Evolutionary conservation across 2,329 filamentous ascomycete species (phyloP), one percentile per base, ranked within the genome.

Genomic region (Meredithiella fracta): DNA sequence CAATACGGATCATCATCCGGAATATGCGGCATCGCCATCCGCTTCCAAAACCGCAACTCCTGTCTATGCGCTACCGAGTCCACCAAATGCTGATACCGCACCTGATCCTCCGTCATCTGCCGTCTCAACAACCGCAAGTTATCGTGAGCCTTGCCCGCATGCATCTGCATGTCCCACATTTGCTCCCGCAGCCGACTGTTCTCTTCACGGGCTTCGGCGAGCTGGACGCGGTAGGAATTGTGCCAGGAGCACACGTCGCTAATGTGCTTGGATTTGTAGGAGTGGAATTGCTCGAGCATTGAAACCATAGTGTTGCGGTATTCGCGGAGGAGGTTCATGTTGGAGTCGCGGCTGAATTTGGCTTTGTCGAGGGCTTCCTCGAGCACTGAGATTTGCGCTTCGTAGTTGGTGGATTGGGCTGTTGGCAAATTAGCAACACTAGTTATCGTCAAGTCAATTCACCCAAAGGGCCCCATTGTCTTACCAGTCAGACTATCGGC

Each of bases 101-200:
- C 67, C 60, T 74, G 71, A 58, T 81, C 72, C 60, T 79, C 77
- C 60, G 80, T 75, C 62, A 78, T 76, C 55, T 69, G 70, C 47
- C 72, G 69, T 53, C 79, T 72, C 61, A 82, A 81, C 38, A 72
- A 67, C 40, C 79, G 76, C 56, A 83, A 67, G 59, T 70, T 66
- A 58, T 76, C 75, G 63, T 82, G 82, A 22, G 79, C 79, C 11
- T 68, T 70, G 50, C 72, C 72, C 23, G 80, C 80, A 61, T 78
- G 75, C 42, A 73, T 72, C 63, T 82, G 77, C 77, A 82, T 81
- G 61, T 81, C 77, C 73, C 78, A 80, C 62, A 83, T 80, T 66
- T 83, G 78, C 62, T 81, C 77, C 54, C 80, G 77, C 53, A 83
- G 72, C 1, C 74, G 72, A 59, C 72, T 72, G 63, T 83, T 83